A percentile compares a stretch with the other conserved stretches of the same genome.
Conservation (phyloP, 352 stramenopile genomes). For the Phytophthora citrophthora region DNA sequence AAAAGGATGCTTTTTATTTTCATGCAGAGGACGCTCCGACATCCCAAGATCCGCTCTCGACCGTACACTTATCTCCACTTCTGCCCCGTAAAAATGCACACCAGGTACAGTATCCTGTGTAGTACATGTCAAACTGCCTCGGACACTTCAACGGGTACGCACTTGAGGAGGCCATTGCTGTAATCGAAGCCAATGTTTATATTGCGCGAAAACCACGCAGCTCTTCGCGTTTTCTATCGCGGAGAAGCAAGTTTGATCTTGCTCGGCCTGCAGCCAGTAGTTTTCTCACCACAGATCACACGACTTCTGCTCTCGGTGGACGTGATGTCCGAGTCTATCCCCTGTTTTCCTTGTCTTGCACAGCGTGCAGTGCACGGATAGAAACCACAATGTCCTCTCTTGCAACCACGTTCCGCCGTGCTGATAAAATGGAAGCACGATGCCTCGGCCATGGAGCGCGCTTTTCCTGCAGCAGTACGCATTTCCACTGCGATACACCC, state of each 20-base stretch:
- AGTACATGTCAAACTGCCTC: too few relatives aligned
- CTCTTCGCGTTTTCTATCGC: not conserved
- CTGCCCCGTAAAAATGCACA: not conserved
- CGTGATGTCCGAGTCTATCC: not conserved
- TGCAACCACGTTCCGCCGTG: not conserved
- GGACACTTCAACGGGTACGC: not conserved
- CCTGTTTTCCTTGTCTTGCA: too few relatives aligned
- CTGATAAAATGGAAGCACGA: slow-evolving; percentile 6
- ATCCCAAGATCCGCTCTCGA: slow-evolving; percentile 2
- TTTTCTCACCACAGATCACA: too few relatives aligned
- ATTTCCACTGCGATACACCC: not conserved
- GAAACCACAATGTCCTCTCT: not conserved
- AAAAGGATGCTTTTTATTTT: not conserved
- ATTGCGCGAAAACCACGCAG: not conserved
- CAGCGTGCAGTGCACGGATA: too few relatives aligned
- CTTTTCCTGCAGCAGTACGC: not conserved
- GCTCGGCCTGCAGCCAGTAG: too few relatives aligned
- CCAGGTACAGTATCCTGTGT: too few relatives aligned
- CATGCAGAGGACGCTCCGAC: slow-evolving; percentile 1
- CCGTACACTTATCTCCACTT: not conserved
- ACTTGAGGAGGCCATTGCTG: not conserved
- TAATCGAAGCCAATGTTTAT: not conserved
- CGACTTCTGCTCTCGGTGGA: too few relatives aligned
- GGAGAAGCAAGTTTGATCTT: too few relatives aligned
- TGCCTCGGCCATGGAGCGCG: not conserved